These are phyloP conservation scores for Psophocarpus tetragonolobus DNA, from an alignment of 306 rosid genomes.

Conservation along the genomic window DNA sequence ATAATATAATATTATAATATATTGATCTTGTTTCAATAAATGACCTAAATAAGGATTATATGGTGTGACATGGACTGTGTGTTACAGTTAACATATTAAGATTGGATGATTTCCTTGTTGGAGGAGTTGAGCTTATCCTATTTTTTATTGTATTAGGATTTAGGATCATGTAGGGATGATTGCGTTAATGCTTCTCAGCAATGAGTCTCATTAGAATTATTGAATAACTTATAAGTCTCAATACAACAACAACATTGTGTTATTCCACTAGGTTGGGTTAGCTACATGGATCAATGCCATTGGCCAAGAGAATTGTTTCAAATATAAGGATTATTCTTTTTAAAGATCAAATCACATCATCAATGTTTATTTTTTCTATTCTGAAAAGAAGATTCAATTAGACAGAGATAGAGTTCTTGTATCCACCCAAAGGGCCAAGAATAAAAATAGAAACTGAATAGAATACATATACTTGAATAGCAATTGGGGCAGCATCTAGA, in stretches of 20 bases:
- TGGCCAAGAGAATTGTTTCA: neutral
- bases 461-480: neutral
- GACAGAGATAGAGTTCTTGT: neutral
- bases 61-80: neutral
- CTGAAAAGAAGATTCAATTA: neutral
- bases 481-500: neutral
- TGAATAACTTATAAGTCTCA: neutral
- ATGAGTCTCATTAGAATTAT: neutral
- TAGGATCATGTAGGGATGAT: neutral
- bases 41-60: conserved; percentile 29
- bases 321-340: neutral
- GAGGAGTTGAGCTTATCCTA: neutral
- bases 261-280: neutral
- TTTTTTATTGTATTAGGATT: neutral
- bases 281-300: neutral
- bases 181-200: neutral
- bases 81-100: conserved; percentile 5
- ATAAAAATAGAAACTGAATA: neutral
- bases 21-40: conserved; percentile 7
- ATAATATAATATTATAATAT: neutral
- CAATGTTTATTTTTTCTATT: neutral
- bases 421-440: neutral
- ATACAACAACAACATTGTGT: neutral
- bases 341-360: neutral
- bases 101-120: neutral